phyloP scores from a whole-genome alignment of 257 asterid genomes.

The Nicotiana paniculata region DNA sequence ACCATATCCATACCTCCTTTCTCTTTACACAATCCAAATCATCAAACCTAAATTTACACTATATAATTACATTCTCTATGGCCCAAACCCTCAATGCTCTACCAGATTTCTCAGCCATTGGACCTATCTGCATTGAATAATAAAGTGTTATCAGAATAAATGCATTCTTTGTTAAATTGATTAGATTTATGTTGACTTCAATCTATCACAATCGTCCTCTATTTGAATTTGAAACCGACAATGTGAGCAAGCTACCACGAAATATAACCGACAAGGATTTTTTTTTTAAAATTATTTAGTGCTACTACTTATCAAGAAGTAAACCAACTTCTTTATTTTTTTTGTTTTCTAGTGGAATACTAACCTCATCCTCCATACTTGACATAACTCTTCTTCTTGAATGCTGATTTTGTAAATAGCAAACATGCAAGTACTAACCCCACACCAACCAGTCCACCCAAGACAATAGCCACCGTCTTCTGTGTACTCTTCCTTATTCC shows the following conservation, averaged over 20 bases:
- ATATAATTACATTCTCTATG: neutral
- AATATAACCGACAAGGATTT: no score
- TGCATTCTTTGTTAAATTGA: no score
- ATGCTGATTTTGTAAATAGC: conserved; percentile 53
- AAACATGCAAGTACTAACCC: conserved; percentile 61
- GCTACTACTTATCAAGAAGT: no score
- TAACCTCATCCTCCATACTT: conserved; percentile 48
- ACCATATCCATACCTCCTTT: neutral
- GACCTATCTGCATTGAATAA: conserved; percentile 1
- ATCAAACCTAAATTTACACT: conserved; percentile 5
- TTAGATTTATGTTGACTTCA: no score
- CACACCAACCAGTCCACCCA: conserved; percentile 67
- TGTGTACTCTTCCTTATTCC: conserved; percentile 46
- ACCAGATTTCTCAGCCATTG: neutral
- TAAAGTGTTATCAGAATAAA: neutral
- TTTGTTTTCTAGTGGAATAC: neutral
- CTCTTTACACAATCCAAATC: neutral
- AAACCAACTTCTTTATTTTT: no score
- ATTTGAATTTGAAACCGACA: no score
- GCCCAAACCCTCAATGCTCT: neutral
- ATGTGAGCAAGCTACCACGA: no score
- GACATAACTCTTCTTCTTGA: conserved; percentile 48
- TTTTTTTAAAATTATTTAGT: no score
- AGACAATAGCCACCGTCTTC: conserved; percentile 65
- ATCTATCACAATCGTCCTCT: no score